These are phyloP conservation scores for Pseudevernia furfuracea DNA, from an alignment of 495 filamentous ascomycete genomes.

Conservation along the genomic window DNA sequence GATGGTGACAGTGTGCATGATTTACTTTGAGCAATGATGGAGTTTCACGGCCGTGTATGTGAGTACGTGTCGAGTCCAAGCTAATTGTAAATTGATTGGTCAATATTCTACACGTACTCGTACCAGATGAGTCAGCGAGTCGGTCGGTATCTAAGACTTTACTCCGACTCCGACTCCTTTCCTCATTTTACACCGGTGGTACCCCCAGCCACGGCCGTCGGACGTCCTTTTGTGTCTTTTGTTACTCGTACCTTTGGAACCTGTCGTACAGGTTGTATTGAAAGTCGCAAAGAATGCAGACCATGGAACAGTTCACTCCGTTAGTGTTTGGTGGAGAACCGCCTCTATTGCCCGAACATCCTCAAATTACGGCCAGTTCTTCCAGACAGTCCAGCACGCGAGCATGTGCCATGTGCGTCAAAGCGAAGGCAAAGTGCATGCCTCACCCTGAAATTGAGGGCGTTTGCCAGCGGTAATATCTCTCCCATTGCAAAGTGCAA, in stretches of 20 bases:
- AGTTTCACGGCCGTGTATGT: too few relatives aligned
- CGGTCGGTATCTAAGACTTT: background rate
- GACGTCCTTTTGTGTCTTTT: too few relatives aligned
- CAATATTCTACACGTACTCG: too few relatives aligned
- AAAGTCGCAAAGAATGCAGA: background rate
- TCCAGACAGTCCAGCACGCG: background rate
- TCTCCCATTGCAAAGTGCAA: background rate
- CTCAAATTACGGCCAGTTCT: background rate
- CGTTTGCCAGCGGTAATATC: background rate
- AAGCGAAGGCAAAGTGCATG: background rate
- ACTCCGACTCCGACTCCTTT: background rate
- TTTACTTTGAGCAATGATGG: too few relatives aligned
- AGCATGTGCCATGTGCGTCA: conserved; percentile 1
- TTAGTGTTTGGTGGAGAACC: background rate
- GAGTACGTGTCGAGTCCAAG: too few relatives aligned
- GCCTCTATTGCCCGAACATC: background rate
- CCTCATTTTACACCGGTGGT: too few relatives aligned
- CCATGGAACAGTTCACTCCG: background rate
- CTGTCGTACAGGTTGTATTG: rapidly evolving
- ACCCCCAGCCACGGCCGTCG: too few relatives aligned
- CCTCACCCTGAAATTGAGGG: background rate
- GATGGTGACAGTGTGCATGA: too few relatives aligned
- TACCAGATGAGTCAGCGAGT: background rate
- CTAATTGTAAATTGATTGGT: too few relatives aligned
- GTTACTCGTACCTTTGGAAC: background rate